Evolutionary conservation across 164 flowering plant species (phyloP), one percentile per base, ranked within the genome.

Genomic region (Stephania japonica): DNA sequence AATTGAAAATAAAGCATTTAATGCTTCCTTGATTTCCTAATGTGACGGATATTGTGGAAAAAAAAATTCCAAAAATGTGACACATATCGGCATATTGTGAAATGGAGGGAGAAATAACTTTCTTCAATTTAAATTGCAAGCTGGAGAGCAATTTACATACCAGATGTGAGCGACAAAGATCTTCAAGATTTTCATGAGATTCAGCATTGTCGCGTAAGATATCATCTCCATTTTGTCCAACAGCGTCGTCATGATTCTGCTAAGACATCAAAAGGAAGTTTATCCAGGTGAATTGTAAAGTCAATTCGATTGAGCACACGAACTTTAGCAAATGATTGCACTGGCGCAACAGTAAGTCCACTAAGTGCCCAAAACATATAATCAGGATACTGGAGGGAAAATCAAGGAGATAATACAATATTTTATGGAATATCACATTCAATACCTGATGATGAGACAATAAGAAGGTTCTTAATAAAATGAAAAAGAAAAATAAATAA

Each of bases 161-260:
- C 75, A 95, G 84, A 82, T 93, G 98, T 70, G 97, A 87, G 25
- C 92, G 90, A 70, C 99, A 95, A 44, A 95, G 92, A 81, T 90
- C 98, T 87, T 95, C 99, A 53, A 93, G 87, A 79, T 68, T 90
- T 75, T 85, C 82, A 63, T 87, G 85, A 80, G 84, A 75, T 71
- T 76, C 78, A 16, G 81, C 82, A 76, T 75, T 86, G 71, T 82
- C 87, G 65, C 62, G 71, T 71, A 69, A 79, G 66, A 78, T 81
- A 25, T 81, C 84, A 78, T 79, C 72, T 21, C 26, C 19, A 61
- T 80, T 84, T 77, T 80, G 77, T 12, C 70, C 65, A 72, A 61
- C 75, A 63, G 68, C 76, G 70, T 67, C 83, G 74, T 74, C 82
- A 72, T 76, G 86, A 68, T 77, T 79, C 97, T 87, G 86, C 77